Evolutionary conservation across 345 rosid genomes (phyloP), one percentile per base, ranked within the genome.

Genomic region (Geranium rotundifolium): DNA sequence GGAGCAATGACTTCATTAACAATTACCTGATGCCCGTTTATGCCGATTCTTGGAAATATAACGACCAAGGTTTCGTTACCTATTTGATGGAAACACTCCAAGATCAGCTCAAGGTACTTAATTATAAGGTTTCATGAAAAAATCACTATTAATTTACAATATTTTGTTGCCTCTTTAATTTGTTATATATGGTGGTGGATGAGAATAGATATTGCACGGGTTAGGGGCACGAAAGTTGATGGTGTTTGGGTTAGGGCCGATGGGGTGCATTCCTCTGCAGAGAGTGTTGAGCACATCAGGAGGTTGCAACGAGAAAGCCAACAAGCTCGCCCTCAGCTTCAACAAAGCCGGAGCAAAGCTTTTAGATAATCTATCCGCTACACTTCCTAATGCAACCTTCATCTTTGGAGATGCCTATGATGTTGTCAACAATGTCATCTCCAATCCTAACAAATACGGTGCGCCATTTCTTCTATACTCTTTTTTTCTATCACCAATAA

Each of bases 211-310:
- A 62, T 52, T 87, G 71, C 90, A 89, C 63, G 58, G 77, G 17
- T 62, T 89, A 46, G 98, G 95, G 29, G 96, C 95, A 8, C 73
- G 95, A 70, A 67, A 85, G 71, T 57, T 92, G 34, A 79, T 92
- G 83, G 93, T 85, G 63, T 89, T 89, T 62, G 98, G 98, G 37
- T 73, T 92, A 59, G 97, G 89, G 54, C 98, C 98, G 20, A 91
- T 91, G 92, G 96, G 98, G n/a, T 92, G 98, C 66, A 92, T 92
- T 64, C 98, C 98, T 18, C 87, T 92, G 0, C 98, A 92, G 75
- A 85, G 98, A 81, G 91, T 91, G 49, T 58, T 89, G 34, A 85
- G 86, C 49, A 61, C 86, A 1, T 66, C 75, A 2, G 96, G 97
- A 2, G 66, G 62, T 9, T 92, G 98, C 64, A 93, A 87, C 69